Conservation (phyloP, 2,329 filamentous ascomycete genomes). For the Colletotrichum horii region DNA sequence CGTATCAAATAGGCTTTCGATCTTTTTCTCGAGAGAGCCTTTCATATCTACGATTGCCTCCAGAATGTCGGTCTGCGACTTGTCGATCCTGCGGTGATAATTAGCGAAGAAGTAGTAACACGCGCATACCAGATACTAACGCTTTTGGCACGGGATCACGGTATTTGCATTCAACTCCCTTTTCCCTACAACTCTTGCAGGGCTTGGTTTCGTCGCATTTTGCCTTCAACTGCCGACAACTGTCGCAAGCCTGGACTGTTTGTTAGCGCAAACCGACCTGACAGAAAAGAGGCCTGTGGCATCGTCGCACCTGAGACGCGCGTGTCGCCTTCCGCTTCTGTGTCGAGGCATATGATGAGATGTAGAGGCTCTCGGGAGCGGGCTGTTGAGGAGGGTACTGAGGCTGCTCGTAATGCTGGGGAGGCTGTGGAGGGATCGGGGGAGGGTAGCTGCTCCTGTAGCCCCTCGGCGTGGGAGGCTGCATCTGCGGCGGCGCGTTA, state of each 20-base stretch:
- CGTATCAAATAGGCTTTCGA: background rate
- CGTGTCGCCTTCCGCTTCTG: slow-evolving; percentile 69
- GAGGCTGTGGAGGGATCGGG: slow-evolving; percentile 36
- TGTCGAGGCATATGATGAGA: slow-evolving; percentile 47
- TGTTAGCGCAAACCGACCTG: slow-evolving; percentile 8
- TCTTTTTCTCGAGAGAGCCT: slow-evolving; percentile 17
- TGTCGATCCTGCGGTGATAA: slow-evolving; percentile 55
- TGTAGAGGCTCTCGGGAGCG: slow-evolving; percentile 41
- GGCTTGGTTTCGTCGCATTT: slow-evolving; percentile 90
- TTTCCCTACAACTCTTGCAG: slow-evolving; percentile 87
- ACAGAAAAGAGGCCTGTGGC: background rate
- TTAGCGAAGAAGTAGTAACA: slow-evolving; percentile 29
- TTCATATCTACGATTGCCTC: slow-evolving; percentile 50
- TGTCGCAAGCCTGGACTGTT: slow-evolving; percentile 79
- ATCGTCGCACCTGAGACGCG: slow-evolving; percentile 61
- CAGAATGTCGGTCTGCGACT: slow-evolving; percentile 64
- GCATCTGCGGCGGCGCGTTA: slow-evolving; percentile 43
- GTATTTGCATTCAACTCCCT: slow-evolving; percentile 83
- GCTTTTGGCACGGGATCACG: slow-evolving; percentile 91
- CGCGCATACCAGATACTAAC: slow-evolving; percentile 58
- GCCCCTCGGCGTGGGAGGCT: slow-evolving; percentile 46
- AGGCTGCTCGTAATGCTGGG: slow-evolving; percentile 34
- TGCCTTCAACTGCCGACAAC: slow-evolving; percentile 84
- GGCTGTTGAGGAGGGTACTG: slow-evolving; percentile 29
- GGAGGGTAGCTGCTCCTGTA: slow-evolving; percentile 49